These are phyloP conservation scores for Hyphopichia wangnamkhiaoensis DNA, from an alignment of 1,139 yeast genomes.

Conservation along the genomic window DNA sequence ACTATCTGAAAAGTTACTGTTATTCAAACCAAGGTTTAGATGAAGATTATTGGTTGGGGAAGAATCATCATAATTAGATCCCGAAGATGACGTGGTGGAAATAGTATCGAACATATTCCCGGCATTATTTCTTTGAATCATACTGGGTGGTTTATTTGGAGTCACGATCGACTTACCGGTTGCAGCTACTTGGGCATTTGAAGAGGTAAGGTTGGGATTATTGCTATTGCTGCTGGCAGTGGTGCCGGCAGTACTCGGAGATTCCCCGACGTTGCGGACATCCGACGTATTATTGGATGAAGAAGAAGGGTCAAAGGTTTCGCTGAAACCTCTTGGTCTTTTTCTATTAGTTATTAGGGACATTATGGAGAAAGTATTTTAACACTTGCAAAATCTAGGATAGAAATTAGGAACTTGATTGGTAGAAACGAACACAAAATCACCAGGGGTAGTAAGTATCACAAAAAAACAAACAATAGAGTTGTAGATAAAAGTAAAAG, in stretches of 20 bases:
- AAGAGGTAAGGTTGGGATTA: too few species aligned
- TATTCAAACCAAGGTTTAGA: not conserved
- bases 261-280: too few species aligned
- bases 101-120: slow-evolving; percentile 2
- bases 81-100: slow-evolving; percentile 2
- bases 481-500: too few species aligned
- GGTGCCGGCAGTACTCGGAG: too few species aligned
- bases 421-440: too few species aligned
- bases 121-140: too few species aligned
- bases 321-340: slow-evolving; percentile 51
- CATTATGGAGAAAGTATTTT: slow-evolving; percentile 15
- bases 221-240: too few species aligned
- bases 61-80: slow-evolving; percentile 1
- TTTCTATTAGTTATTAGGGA: slow-evolving; percentile 44
- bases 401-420: not conserved
- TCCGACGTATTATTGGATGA: not conserved
- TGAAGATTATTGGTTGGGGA: not conserved
- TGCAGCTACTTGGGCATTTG: too few species aligned
- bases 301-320: slow-evolving; percentile 28
- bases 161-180: too few species aligned
- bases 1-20: not conserved
- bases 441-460: too few species aligned
- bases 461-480: too few species aligned
- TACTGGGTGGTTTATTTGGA: too few species aligned
- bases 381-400: not conserved